phyloP scores from a whole-genome alignment of 139 green algal genomes.

The Volvox reticuliferus region DNA sequence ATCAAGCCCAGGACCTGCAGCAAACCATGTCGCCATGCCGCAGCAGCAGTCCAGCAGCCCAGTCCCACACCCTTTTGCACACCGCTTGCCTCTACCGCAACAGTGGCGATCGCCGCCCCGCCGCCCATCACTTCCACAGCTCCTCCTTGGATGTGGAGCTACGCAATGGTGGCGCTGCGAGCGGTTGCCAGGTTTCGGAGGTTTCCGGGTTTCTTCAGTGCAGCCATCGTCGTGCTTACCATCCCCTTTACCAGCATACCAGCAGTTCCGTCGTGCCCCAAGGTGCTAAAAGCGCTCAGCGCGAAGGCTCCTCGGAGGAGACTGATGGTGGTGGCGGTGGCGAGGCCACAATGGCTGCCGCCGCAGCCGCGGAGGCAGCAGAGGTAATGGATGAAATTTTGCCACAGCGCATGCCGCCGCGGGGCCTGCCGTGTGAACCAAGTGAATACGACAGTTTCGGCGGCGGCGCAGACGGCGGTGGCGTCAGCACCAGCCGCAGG shows the following conservation, averaged over 20 bases:
- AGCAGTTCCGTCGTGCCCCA: background rate
- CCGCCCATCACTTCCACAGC: slow-evolving; percentile 7
- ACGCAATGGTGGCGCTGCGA: background rate
- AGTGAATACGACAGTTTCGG: background rate
- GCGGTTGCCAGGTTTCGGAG: background rate
- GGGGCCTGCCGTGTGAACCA: background rate
- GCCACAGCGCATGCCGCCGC: background rate
- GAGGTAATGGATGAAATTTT: slow-evolving; percentile 12
- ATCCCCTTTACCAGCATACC: background rate
- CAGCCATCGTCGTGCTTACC: background rate
- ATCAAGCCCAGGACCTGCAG: background rate
- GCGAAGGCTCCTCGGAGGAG: background rate
- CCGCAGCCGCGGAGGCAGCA: background rate
- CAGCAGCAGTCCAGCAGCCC: background rate
- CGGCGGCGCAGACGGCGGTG: background rate
- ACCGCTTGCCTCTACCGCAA: background rate
- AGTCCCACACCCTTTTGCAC: background rate
- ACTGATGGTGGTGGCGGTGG: background rate
- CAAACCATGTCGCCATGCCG: background rate
- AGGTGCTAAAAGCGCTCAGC: background rate
- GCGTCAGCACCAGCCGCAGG: background rate
- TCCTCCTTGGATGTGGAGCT: slow-evolving; percentile 12
- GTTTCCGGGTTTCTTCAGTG: background rate
- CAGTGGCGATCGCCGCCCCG: background rate
- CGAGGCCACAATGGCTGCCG: background rate